Evolutionary conservation across 2,329 filamentous ascomycete species (phyloP).

Genomic region (Didymosphaeria variabile): DNA sequence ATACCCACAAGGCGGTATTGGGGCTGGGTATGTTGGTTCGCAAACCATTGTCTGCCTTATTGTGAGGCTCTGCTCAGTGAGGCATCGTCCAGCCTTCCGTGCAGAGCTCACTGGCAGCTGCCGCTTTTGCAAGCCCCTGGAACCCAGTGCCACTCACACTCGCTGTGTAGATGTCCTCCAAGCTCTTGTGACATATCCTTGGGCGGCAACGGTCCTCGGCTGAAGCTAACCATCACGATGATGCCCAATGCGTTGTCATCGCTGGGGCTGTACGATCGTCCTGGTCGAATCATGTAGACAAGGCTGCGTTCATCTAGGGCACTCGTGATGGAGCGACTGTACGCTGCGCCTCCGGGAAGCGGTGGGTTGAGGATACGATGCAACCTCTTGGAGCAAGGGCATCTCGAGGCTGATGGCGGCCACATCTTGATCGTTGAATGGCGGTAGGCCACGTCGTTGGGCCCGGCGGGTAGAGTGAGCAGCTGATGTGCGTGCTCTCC

Average conservation of each 20-base stretch:
- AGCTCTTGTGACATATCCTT: constrained; percentile 5
- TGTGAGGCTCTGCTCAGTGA: constrained; percentile 6
- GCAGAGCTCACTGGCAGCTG: constrained; percentile 4
- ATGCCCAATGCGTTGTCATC: constrained; percentile 34
- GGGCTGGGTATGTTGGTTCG: neutral
- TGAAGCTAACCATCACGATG: constrained; percentile 47
- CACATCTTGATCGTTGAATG: constrained; percentile 45
- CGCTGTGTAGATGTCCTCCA: neutral
- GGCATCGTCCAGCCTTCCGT: neutral
- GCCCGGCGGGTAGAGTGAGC: constrained; percentile 12
- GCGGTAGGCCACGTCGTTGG: constrained; percentile 32
- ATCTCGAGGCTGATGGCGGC: constrained; percentile 41
- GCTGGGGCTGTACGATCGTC: constrained; percentile 28
- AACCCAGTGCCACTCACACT: constrained; percentile 19
- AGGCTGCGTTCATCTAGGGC: constrained; percentile 44
- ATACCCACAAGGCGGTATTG: constrained; percentile 8
- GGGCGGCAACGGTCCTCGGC: constrained; percentile 19
- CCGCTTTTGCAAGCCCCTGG: constrained; percentile 14
- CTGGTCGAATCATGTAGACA: constrained; percentile 45
- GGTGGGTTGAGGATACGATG: constrained; percentile 46
- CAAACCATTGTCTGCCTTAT: constrained; percentile 16
- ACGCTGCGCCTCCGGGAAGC: constrained; percentile 17
- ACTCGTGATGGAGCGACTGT: constrained; percentile 35
- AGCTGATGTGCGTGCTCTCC: constrained; percentile 12
- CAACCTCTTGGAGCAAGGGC: constrained; percentile 38